Evolutionary conservation across 768 basidiomycete genomes (phyloP).

Genomic region (Basidioascus undulatus): DNA sequence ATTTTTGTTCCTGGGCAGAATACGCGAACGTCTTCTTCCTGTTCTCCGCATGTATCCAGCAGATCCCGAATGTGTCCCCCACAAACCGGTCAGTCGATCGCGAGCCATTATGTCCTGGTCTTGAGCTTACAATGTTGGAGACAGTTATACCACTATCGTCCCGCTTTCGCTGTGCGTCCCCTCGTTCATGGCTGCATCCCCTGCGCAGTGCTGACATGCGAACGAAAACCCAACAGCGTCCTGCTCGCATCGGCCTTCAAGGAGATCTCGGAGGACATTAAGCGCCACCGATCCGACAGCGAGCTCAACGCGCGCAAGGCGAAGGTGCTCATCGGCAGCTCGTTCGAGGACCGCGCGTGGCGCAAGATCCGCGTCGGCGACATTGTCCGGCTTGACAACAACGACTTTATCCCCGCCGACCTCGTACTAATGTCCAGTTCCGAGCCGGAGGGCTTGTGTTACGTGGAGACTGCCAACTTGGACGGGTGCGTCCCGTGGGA

Average conservation of each 20-base stretch:
- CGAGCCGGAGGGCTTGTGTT: slow-evolving; percentile 92
- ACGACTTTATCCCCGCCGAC: slow-evolving; percentile 93
- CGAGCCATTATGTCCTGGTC: too few relatives aligned
- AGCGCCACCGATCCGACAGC: slow-evolving; percentile 85
- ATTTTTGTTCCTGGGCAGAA: slow-evolving; percentile 41
- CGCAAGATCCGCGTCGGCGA: slow-evolving; percentile 75
- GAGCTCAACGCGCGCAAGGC: slow-evolving; percentile 67
- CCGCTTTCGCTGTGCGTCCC: slow-evolving; percentile 69
- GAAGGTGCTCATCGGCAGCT: slow-evolving; percentile 41
- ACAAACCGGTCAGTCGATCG: too few relatives aligned
- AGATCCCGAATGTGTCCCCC: slow-evolving; percentile 92
- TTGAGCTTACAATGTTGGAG: too few relatives aligned
- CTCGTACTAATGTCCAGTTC: slow-evolving; percentile 63
- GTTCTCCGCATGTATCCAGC: slow-evolving; percentile 72
- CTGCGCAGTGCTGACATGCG: too few relatives aligned
- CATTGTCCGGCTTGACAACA: slow-evolving; percentile 63
- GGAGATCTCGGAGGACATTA: slow-evolving; percentile 84
- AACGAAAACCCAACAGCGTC: too few relatives aligned
- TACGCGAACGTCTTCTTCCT: slow-evolving; percentile 97
- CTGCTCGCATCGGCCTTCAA: slow-evolving; percentile 85
- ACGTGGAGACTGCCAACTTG: slow-evolving; percentile 90
- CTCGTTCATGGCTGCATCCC: too few relatives aligned
- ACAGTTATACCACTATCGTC: slow-evolving; percentile 88
- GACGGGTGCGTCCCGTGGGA: slow-evolving; percentile 46
- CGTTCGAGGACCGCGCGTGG: slow-evolving; percentile 60